These are phyloP conservation scores for Pythium grandisporangium DNA, from an alignment of 352 stramenopile species.

Conservation along the genomic window DNA sequence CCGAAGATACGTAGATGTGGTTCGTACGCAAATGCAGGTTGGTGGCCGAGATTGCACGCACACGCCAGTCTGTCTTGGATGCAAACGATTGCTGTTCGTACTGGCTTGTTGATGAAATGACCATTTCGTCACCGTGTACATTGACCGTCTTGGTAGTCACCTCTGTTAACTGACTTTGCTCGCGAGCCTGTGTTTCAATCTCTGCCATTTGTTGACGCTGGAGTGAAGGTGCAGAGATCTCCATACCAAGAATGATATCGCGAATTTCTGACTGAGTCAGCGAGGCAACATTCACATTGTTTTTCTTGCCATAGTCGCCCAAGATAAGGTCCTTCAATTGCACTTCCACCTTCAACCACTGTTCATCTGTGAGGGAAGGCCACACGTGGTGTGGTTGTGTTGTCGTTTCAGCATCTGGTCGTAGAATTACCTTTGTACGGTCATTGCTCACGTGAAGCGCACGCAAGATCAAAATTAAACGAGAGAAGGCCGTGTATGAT, in stretches of 20 bases:
- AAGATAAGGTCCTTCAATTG: slow-evolving; percentile 99
- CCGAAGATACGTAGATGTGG: slow-evolving; percentile 99
- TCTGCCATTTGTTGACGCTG: slow-evolving; percentile 99
- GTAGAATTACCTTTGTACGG: slow-evolving; percentile 94
- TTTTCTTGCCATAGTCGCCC: slow-evolving; percentile 99
- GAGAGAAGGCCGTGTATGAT: slow-evolving; percentile 99
- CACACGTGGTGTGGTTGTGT: slow-evolving; percentile 99
- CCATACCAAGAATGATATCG: slow-evolving; percentile 99
- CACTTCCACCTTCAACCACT: slow-evolving; percentile 99
- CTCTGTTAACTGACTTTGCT: slow-evolving; percentile 97
- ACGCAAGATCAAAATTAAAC: slow-evolving; percentile 98
- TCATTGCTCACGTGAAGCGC: slow-evolving; percentile 97
- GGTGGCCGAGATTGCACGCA: slow-evolving; percentile 97
- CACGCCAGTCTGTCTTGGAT: slow-evolving; percentile 99
- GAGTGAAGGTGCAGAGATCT: slow-evolving; percentile 98
- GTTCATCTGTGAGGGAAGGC: slow-evolving; percentile 97
- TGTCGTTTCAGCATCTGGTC: slow-evolving; percentile 97
- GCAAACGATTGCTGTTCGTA: slow-evolving; percentile 99
- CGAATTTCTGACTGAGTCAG: slow-evolving; percentile 99
- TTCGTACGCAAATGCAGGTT: slow-evolving; percentile 99
- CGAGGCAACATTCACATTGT: slow-evolving; percentile 99
- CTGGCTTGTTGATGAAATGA: slow-evolving; percentile 98
- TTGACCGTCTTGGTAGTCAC: slow-evolving; percentile 99
- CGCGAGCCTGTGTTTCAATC: slow-evolving; percentile 97
- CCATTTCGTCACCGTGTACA: slow-evolving; percentile 99